Evolutionary conservation across 2,329 filamentous ascomycete genomes (phyloP), one percentile per base, ranked within the genome.

Genomic region (Pyrenochaeta sp.): DNA sequence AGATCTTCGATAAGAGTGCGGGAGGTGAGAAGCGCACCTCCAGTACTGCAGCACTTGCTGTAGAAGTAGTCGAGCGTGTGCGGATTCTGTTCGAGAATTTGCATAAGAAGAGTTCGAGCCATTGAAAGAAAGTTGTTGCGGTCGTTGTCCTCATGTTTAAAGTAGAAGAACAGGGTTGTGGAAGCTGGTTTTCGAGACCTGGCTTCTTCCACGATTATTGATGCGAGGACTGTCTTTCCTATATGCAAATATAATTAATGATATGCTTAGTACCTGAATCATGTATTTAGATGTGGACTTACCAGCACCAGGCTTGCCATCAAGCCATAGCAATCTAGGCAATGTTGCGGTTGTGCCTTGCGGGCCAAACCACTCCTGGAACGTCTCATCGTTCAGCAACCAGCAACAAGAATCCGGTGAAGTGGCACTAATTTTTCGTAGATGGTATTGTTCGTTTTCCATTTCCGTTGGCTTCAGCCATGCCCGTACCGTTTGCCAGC

Each of bases 221-320:
- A 76, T 1, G 74, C 63, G 13, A 78, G 61, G 6, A 76, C 53
- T 0, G 73, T 72, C 58, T 78, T 78, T 2, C 74, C 73, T 74
- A 34, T n/a, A n/a, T n/a, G n/a, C n/a, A n/a, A n/a, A n/a, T n/a
- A n/a, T n/a, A n/a, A n/a, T n/a, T n/a, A n/a, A n/a, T n/a, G n/a
- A n/a, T n/a, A n/a, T n/a, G n/a, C n/a, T n/a, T n/a, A n/a, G n/a
- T n/a, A n/a, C n/a, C n/a, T n/a, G n/a, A n/a, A n/a, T n/a, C n/a
- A n/a, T n/a, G n/a, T n/a, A n/a, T n/a, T n/a, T n/a, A n/a, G n/a
- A n/a, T n/a, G n/a, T n/a, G 22, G 14, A 35, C 57, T 49, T 55
- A 71, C 73, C 72, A 32, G 72, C 69, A 7, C 73, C 73, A 17
- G 72, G 72, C 8, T 67, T 73, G 2, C 73, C 73, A 45, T 63